A percentile compares a stretch with the other conserved stretches of the same genome.
phyloP scores from a whole-genome alignment of 2,329 filamentous ascomycete species.

The Diatrype stigma region DNA sequence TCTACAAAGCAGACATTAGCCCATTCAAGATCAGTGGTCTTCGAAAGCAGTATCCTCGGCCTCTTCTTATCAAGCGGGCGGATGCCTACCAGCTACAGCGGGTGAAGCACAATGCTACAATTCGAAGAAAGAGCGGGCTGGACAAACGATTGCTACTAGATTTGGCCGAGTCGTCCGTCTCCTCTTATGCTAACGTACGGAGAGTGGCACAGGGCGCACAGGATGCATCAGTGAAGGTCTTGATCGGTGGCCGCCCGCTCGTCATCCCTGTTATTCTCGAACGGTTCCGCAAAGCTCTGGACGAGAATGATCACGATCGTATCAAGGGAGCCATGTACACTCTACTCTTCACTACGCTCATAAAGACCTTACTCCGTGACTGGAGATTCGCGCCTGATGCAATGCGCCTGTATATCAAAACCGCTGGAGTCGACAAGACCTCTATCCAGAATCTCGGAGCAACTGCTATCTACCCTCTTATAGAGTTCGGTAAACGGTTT shows the following conservation, averaged over 20 bases:
- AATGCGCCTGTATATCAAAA: constrained; percentile 84
- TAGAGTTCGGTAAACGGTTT: constrained; percentile 86
- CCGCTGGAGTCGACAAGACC: constrained; percentile 85
- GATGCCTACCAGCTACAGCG: constrained; percentile 93
- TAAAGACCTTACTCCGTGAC: constrained; percentile 83
- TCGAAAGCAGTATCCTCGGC: constrained; percentile 86
- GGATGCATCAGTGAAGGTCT: constrained; percentile 87
- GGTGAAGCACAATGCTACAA: constrained; percentile 88
- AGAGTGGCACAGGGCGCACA: constrained; percentile 86
- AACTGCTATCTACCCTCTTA: constrained; percentile 75
- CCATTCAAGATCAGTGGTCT: constrained; percentile 94
- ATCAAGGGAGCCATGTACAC: constrained; percentile 96
- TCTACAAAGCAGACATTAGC: constrained; percentile 81
- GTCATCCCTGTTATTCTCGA: constrained; percentile 86
- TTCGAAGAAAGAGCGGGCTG: constrained; percentile 82
- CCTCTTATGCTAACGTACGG: constrained; percentile 92
- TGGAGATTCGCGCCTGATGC: constrained; percentile 94
- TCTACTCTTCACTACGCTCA: constrained; percentile 79
- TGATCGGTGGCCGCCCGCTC: constrained; percentile 81
- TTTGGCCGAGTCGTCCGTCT: constrained; percentile 83
- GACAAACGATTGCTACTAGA: constrained; percentile 83
- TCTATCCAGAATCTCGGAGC: constrained; percentile 88
- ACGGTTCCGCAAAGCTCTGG: constrained; percentile 72
- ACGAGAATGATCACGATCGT: constrained; percentile 75
- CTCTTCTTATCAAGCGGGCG: constrained; percentile 85